Percentiles rank a stretch among this genome's conserved stretches.
phyloP scores from a whole-genome alignment of 192 early-diverging fungal species.

The Pilobolus umbonatus region DNA sequence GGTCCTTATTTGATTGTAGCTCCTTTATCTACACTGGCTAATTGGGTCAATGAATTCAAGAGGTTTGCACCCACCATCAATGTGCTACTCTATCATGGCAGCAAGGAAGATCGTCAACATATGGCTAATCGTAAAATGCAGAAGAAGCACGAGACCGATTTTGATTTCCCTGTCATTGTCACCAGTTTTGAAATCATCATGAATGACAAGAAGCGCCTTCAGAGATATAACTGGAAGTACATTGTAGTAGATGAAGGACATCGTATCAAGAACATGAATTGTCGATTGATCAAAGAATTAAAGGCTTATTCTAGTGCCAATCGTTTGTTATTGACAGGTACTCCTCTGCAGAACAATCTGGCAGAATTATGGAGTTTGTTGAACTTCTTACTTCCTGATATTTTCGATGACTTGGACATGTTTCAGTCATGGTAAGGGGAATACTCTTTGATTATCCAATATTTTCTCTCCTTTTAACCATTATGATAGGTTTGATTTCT shows the following conservation, averaged over 20 bases:
- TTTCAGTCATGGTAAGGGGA: conserved; percentile 80
- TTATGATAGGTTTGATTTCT: conserved; percentile 71
- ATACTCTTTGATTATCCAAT: not conserved
- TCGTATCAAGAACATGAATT: conserved; percentile 94
- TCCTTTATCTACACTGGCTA: conserved; percentile 84
- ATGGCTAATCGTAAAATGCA: conserved; percentile 63
- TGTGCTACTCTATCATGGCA: conserved; percentile 84
- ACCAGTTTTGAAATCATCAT: conserved; percentile 91
- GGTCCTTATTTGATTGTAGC: conserved; percentile 89
- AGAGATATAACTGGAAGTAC: conserved; percentile 76
- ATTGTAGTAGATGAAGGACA: conserved; percentile 97
- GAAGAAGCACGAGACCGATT: conserved; percentile 44
- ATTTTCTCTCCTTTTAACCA: not conserved
- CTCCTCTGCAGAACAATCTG: conserved; percentile 93
- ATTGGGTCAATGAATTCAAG: conserved; percentile 91
- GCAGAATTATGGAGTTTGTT: conserved; percentile 93
- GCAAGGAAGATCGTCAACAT: conserved; percentile 60
- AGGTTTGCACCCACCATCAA: conserved; percentile 78
- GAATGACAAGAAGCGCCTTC: conserved; percentile 62
- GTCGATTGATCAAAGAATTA: conserved; percentile 81
- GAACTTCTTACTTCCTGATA: conserved; percentile 93
- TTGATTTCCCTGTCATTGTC: conserved; percentile 75
- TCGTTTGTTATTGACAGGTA: conserved; percentile 85
- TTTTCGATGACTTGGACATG: conserved; percentile 83
- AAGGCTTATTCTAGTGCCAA: conserved; percentile 83